Evolutionary conservation across 1,284 basidiomycete species (phyloP).

Genomic region (Apiotrichum veenhuisii): DNA sequence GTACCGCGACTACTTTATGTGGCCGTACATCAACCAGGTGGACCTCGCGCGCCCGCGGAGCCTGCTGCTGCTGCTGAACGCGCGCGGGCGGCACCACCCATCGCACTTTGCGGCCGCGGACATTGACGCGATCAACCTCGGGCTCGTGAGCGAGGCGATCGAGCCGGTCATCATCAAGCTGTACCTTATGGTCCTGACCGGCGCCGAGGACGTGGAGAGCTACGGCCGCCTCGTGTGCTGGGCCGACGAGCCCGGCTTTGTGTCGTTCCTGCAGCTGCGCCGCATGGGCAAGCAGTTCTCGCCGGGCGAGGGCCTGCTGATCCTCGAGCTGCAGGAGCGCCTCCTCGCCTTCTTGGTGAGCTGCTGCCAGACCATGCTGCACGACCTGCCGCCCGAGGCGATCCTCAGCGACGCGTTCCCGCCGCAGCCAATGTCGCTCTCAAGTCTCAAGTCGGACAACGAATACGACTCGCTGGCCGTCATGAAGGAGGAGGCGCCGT

Average conservation of each 20-base stretch:
- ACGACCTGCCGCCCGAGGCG: neutral
- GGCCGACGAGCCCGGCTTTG: constrained; percentile 1
- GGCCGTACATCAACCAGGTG: constrained; percentile 8
- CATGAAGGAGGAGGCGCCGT: constrained; percentile 1
- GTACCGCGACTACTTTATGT: neutral
- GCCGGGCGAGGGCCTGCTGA: constrained; percentile 1
- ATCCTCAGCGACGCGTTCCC: constrained; percentile 1
- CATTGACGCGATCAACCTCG: neutral
- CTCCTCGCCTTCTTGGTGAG: neutral
- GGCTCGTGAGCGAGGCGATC: neutral
- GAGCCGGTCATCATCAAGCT: neutral
- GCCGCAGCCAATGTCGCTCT: neutral
- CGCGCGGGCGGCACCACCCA: constrained; percentile 4
- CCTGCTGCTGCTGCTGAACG: constrained; percentile 4
- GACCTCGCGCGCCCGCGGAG: neutral
- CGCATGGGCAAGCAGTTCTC: constrained; percentile 2
- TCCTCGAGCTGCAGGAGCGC: constrained; percentile 6
- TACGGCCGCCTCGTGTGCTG: constrained; percentile 3
- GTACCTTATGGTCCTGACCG: constrained; percentile 3
- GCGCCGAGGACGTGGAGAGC: neutral
- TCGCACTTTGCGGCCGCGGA: constrained; percentile 1
- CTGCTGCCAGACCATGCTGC: constrained; percentile 4
- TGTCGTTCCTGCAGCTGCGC: too few species aligned
- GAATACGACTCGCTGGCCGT: constrained; percentile 2
- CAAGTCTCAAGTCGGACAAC: too few species aligned